Conservation (phyloP, 2,329 filamentous ascomycete genomes). For the Aspergillus ustus region DNA sequence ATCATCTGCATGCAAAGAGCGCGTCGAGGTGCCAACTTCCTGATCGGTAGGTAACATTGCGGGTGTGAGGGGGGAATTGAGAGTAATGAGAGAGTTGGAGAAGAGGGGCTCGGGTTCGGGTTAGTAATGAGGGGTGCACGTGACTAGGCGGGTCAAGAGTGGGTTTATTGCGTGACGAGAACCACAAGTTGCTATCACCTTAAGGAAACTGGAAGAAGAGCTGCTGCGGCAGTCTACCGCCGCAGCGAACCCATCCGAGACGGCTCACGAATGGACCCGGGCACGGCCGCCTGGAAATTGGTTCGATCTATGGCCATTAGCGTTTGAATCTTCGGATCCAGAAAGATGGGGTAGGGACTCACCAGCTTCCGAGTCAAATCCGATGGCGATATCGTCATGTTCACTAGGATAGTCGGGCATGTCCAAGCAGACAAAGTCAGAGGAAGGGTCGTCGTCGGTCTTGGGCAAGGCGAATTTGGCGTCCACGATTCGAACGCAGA, state of each 20-base stretch:
- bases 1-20: conserved; percentile 83
- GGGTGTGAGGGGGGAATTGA: conserved; percentile 1
- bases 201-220: background rate
- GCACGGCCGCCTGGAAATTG: conserved; percentile 44
- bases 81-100: background rate
- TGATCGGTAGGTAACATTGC: conserved; percentile 33
- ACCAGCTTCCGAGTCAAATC: conserved; percentile 81
- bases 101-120: background rate
- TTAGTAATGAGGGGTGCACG: conserved; percentile 9
- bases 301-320: conserved; percentile 37
- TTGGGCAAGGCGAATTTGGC: conserved; percentile 86
- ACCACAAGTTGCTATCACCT: background rate
- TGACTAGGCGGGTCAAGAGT: conserved; percentile 9
- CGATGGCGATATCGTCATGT: conserved; percentile 86
- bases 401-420: conserved; percentile 87
- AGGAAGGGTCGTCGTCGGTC: conserved; percentile 55
- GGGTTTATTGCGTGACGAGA: background rate
- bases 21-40: conserved; percentile 61
- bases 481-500: conserved; percentile 78
- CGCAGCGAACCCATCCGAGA: conserved; percentile 48
- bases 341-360: conserved; percentile 44
- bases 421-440: conserved; percentile 81
- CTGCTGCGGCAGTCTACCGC: conserved; percentile 29
- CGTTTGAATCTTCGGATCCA: background rate
- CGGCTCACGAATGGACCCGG: conserved; percentile 44